A percentile compares a stretch with the other conserved stretches of the same genome.
Evolutionary conservation across 2,329 filamentous ascomycete genomes (phyloP).

Genomic region (Colletotrichum phormii): DNA sequence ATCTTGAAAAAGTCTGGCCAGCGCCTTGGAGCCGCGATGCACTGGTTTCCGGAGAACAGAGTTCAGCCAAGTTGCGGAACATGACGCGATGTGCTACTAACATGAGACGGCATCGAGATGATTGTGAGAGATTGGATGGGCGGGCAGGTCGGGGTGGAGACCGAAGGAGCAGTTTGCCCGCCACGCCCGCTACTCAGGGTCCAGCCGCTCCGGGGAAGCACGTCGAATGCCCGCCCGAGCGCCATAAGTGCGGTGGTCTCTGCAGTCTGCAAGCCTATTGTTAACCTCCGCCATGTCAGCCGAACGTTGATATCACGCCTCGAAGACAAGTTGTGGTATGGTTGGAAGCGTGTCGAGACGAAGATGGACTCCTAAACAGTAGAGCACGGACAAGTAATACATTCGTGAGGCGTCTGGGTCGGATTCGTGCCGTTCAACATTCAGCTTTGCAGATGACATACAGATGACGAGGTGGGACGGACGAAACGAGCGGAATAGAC

Average conservation of each 20-base stretch:
- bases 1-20: not conserved
- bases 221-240: conserved; percentile 1
- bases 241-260: not conserved
- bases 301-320: not conserved
- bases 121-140: conserved; percentile 15
- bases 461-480: not conserved
- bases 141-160: not conserved
- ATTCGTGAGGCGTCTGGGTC: not conserved
- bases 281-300: not conserved
- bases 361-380: not conserved
- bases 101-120: conserved; percentile 28
- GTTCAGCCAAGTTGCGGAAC: conserved; percentile 15
- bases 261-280: not conserved
- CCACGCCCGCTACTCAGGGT: conserved; percentile 25
- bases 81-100: conserved; percentile 22
- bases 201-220: conserved; percentile 31
- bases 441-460: not conserved
- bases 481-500: not conserved
- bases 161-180: conserved; percentile 20
- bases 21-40: not conserved
- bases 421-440: not conserved
- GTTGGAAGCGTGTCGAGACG: not conserved
- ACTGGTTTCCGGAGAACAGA: not conserved
- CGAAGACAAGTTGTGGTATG: not conserved
- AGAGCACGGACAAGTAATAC: not conserved